Percentiles rank a stretch among this genome's conserved stretches.
Evolutionary conservation across 345 rosid genomes (phyloP).

Genomic region (Bruguiera parviflora): DNA sequence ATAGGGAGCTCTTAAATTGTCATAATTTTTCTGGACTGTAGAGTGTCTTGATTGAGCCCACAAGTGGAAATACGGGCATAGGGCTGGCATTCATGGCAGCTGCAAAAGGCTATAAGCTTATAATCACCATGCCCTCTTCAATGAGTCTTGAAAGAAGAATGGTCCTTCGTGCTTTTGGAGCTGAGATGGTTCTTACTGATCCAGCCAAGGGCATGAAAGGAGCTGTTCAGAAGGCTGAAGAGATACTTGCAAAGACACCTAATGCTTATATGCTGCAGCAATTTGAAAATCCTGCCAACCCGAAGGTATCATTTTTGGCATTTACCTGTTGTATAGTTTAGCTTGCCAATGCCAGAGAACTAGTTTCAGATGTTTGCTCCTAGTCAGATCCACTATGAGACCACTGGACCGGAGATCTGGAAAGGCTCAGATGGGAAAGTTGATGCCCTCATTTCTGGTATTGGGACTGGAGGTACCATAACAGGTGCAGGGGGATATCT

Average conservation of each 20-base stretch:
- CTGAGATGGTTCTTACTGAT: constrained; percentile 69
- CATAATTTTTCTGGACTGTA: constrained; percentile 20
- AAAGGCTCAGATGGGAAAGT: constrained; percentile 56
- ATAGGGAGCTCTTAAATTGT: constrained; percentile 10
- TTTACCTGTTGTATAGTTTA: constrained; percentile 6
- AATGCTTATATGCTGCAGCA: constrained; percentile 62
- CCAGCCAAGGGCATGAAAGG: constrained; percentile 69
- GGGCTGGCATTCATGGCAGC: constrained; percentile 80
- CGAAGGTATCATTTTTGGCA: constrained; percentile 46
- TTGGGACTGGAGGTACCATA: constrained; percentile 67
- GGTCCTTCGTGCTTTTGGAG: constrained; percentile 73
- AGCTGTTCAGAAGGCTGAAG: constrained; percentile 68
- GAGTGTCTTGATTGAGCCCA: constrained; percentile 75
- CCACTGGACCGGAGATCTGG: constrained; percentile 69
- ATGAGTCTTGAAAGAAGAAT: constrained; percentile 88
- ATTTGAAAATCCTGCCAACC: constrained; percentile 70
- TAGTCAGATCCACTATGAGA: constrained; percentile 58
- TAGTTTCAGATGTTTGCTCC: not conserved
- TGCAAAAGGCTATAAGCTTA: constrained; percentile 65
- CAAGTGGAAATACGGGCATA: constrained; percentile 69
- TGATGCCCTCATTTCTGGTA: constrained; percentile 60
- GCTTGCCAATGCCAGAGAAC: constrained; percentile 4
- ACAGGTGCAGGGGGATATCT: constrained; percentile 60
- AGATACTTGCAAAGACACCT: constrained; percentile 53
- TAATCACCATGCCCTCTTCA: constrained; percentile 73